phyloP scores from a whole-genome alignment of 1,284 basidiomycete species.

The Cerioporus squamosus region DNA sequence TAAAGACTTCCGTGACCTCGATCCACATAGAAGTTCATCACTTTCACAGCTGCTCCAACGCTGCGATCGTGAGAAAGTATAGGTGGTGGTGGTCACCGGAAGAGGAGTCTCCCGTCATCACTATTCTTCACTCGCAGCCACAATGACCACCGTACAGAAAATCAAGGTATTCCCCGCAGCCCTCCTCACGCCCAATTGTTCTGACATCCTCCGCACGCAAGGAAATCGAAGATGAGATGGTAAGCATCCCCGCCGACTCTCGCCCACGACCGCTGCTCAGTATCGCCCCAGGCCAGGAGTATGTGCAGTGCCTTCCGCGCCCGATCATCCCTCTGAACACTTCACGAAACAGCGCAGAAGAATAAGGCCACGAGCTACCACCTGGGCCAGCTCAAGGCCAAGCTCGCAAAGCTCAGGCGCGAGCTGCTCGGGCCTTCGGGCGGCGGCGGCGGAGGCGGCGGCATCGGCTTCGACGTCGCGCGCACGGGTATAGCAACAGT shows the following conservation, averaged over 20 bases:
- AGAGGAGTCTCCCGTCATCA: too few species aligned
- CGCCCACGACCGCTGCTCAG: conserved; percentile 12
- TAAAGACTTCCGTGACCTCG: too few species aligned
- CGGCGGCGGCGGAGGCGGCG: conserved; percentile 85
- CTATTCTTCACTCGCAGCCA: conserved; percentile 18
- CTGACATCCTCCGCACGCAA: conserved; percentile 32
- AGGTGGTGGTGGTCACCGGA: too few species aligned
- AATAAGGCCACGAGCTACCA: conserved; percentile 98
- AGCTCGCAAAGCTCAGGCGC: conserved; percentile 95
- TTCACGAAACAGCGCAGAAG: conserved; percentile 73
- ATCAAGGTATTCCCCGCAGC: conserved; percentile 66
- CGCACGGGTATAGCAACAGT: conserved; percentile 96
- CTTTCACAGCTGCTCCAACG: too few species aligned
- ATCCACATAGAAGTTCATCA: too few species aligned
- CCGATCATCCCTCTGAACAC: conserved; percentile 7
- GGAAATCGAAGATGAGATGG: conserved; percentile 98
- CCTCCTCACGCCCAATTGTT: neutral
- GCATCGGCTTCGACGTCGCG: conserved; percentile 95
- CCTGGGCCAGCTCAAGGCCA: conserved; percentile 96
- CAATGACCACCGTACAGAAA: conserved; percentile 88
- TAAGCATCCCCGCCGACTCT: conserved; percentile 41
- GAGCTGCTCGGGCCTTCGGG: conserved; percentile 86
- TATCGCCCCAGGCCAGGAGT: conserved; percentile 43
- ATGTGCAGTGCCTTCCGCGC: conserved; percentile 25
- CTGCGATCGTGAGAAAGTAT: too few species aligned